phyloP scores from a whole-genome alignment of 2,329 filamentous ascomycete genomes.

The Exophiala oligosperma region DNA sequence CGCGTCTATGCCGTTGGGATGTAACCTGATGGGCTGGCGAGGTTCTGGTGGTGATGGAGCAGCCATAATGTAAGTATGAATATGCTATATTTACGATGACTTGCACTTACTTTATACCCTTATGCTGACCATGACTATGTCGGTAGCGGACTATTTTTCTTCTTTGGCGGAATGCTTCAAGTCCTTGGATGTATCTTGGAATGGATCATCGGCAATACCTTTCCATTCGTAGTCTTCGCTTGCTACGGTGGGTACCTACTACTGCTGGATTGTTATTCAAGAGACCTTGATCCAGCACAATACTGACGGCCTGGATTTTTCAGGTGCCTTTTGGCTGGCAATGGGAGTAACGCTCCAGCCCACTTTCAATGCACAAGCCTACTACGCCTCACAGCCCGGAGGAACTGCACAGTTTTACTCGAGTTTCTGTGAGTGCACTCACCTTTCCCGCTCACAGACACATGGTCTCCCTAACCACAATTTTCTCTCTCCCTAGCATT shows the following conservation, averaged over 20 bases:
- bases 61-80: slow-evolving; percentile 34
- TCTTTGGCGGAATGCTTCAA: slow-evolving; percentile 33
- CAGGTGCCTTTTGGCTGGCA: slow-evolving; percentile 51
- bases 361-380: slow-evolving; percentile 50
- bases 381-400: slow-evolving; percentile 8
- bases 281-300: background rate
- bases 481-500: slow-evolving; percentile 44
- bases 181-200: slow-evolving; percentile 17
- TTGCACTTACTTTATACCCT: slow-evolving; percentile 21
- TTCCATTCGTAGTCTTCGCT: slow-evolving; percentile 57
- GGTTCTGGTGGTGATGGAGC: slow-evolving; percentile 45
- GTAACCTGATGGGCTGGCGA: slow-evolving; percentile 57
- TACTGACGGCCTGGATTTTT: background rate
- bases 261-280: too few species aligned
- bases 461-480: too few species aligned
- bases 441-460: too few species aligned
- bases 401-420: slow-evolving; percentile 35
- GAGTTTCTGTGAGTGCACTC: slow-evolving; percentile 12
- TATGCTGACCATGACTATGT: slow-evolving; percentile 38
- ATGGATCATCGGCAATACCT: slow-evolving; percentile 46
- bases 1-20: slow-evolving; percentile 13
- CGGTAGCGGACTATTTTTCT: slow-evolving; percentile 19
- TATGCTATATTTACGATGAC: too few species aligned
- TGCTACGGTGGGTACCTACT: slow-evolving; percentile 29
- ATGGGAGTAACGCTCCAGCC: slow-evolving; percentile 56